Evolutionary conservation across 306 rosid genomes (phyloP).

Genomic region (Trifolium subterraneum): DNA sequence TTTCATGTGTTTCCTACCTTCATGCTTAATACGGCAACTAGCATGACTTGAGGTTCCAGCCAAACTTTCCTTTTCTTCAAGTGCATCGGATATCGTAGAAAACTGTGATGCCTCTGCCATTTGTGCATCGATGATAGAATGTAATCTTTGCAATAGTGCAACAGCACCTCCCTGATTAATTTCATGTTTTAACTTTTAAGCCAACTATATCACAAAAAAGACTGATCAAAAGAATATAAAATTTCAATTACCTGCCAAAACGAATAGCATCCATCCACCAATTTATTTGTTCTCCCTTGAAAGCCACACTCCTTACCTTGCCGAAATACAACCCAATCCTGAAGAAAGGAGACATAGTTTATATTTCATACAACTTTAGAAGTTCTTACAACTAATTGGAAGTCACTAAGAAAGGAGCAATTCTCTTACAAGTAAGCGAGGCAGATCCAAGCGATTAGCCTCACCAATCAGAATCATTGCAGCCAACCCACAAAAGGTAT

Average conservation of each 20-base stretch:
- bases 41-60: conserved; percentile 49
- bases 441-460: conserved; percentile 82
- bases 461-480: conserved; percentile 86
- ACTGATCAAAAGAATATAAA: conserved; percentile 23
- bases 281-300: conserved; percentile 96
- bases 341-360: conserved; percentile 33
- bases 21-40: conserved; percentile 36
- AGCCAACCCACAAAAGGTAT: conserved; percentile 94
- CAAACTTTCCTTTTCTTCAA: conserved; percentile 38
- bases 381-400: neutral
- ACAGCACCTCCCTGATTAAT: conserved; percentile 78
- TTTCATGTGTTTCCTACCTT: conserved; percentile 43
- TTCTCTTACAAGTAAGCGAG: conserved; percentile 70
- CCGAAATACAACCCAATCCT: conserved; percentile 93
- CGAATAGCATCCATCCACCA: conserved; percentile 97
- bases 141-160: conserved; percentile 73
- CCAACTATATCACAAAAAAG: conserved; percentile 41
- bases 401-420: conserved; percentile 34
- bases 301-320: conserved; percentile 92
- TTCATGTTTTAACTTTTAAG: conserved; percentile 43
- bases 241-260: conserved; percentile 87
- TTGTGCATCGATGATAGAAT: conserved; percentile 57
- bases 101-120: conserved; percentile 39
- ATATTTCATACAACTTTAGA: conserved; percentile 21
- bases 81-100: conserved; percentile 38